Conservation (phyloP, 805 yeast species). For the Komagataella populi region DNA sequence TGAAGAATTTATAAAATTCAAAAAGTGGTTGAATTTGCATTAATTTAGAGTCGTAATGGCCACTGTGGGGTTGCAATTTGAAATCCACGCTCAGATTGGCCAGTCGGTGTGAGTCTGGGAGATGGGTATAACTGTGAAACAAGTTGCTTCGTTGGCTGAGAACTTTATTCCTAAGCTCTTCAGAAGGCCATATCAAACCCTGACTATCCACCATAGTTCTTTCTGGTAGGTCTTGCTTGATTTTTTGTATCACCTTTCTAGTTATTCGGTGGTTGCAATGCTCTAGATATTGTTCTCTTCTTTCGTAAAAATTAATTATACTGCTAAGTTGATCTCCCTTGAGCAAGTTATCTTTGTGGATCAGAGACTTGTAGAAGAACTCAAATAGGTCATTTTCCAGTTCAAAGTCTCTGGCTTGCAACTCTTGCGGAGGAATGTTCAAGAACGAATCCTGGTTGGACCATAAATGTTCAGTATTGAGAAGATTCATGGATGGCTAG, state of each 20-base stretch:
- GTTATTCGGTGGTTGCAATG: not conserved
- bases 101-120: conserved; percentile 9
- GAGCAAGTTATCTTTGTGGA: conserved; percentile 5
- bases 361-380: conserved; percentile 8
- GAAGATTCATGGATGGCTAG: not conserved
- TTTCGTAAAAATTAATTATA: conserved; percentile 5
- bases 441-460: not conserved
- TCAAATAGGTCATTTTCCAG: conserved; percentile 12
- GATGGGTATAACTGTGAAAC: conserved; percentile 13
- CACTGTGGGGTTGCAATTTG: conserved; percentile 18
- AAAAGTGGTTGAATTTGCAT: conserved; percentile 12
- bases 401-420: conserved; percentile 6
- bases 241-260: not conserved
- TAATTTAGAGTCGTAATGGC: not conserved
- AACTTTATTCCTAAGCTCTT: conserved; percentile 9
- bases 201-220: conserved; percentile 13
- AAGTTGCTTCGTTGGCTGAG: conserved; percentile 9
- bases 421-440: not conserved
- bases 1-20: conserved; percentile 23
- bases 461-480: not conserved
- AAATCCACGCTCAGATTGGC: conserved; percentile 12
- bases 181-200: conserved; percentile 15
- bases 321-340: conserved; percentile 3
- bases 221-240: not conserved
- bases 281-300: conserved; percentile 2